Percentiles rank a stretch among this genome's conserved stretches.
These are phyloP conservation scores for Celoporthe dispersa DNA, from an alignment of 2,329 filamentous ascomycete species.

Conservation along the genomic window DNA sequence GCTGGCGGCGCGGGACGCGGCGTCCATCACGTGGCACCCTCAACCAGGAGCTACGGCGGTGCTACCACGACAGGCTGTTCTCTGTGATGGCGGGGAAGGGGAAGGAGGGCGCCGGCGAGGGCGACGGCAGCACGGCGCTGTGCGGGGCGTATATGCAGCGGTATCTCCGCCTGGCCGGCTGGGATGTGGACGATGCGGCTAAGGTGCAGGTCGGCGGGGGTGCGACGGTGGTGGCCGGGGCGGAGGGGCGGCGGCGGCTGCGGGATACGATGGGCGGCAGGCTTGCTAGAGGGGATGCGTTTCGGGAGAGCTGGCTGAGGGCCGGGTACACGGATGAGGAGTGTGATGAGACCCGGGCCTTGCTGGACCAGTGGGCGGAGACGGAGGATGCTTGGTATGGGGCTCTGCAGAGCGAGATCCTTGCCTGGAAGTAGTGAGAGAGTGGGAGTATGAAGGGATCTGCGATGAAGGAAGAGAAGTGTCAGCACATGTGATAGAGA, in stretches of 20 bases:
- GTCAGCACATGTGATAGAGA: no score
- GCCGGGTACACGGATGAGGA: conserved; percentile 43
- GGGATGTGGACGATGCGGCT: conserved; percentile 23
- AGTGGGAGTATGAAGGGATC: no score
- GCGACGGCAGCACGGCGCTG: background rate
- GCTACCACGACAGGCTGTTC: background rate
- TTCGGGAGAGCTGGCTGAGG: conserved; percentile 41
- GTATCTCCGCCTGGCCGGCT: conserved; percentile 6
- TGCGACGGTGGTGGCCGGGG: conserved; percentile 36
- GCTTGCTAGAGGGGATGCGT: conserved; percentile 31
- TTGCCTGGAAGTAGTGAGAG: conserved; percentile 42
- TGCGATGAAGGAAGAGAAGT: no score
- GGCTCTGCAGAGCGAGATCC: conserved; percentile 42
- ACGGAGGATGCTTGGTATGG: conserved; percentile 45
- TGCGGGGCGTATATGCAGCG: conserved; percentile 11
- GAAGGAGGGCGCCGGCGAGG: no score
- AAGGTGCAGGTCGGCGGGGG: conserved; percentile 39
- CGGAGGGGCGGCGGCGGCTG: conserved; percentile 37
- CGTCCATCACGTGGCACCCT: conserved; percentile 9
- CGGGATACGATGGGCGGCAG: conserved; percentile 35
- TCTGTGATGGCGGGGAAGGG: background rate
- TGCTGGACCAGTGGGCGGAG: conserved; percentile 41
- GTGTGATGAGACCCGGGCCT: conserved; percentile 39
- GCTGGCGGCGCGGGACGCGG: conserved; percentile 39
- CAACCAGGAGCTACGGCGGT: conserved; percentile 11